phyloP scores from a whole-genome alignment of 108 stramenopile species.

The Hondaea fermentalgiana region DNA sequence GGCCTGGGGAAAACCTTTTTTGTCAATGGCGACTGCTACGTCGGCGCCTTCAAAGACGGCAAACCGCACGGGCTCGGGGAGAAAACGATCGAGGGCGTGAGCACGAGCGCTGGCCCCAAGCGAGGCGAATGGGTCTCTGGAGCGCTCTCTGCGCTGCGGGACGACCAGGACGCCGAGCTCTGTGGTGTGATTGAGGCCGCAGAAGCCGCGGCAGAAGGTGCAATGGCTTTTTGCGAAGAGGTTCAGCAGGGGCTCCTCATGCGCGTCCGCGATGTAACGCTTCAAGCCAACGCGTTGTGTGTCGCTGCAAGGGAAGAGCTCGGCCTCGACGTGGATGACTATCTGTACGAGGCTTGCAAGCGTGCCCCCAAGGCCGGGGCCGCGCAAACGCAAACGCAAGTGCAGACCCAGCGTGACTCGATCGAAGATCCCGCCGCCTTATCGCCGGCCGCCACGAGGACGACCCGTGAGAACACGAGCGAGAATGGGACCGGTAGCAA shows the following conservation, averaged over 20 bases:
- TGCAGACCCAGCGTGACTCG: background rate
- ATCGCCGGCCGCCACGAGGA: background rate
- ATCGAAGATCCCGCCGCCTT: background rate
- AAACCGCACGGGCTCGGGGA: background rate
- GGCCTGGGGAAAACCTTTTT: slow-evolving; percentile 7
- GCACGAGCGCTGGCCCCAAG: background rate
- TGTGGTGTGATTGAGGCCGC: background rate
- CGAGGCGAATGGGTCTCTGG: background rate
- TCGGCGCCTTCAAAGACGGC: background rate
- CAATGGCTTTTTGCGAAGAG: background rate
- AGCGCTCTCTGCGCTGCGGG: background rate
- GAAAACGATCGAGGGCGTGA: background rate
- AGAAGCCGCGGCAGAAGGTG: background rate
- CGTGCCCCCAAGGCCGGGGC: background rate
- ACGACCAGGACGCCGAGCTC: background rate
- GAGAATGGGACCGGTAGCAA: no score
- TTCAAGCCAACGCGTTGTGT: background rate
- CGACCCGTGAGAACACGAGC: no score
- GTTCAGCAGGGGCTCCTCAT: background rate
- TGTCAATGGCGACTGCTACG: background rate
- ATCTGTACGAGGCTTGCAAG: background rate
- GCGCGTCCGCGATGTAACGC: background rate
- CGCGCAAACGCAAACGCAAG: background rate
- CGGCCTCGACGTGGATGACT: background rate
- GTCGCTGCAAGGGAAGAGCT: background rate